Evolutionary conservation across 2,329 filamentous ascomycete species (phyloP), one percentile per base, ranked within the genome.

Genomic region (Hypoxylon sp.): DNA sequence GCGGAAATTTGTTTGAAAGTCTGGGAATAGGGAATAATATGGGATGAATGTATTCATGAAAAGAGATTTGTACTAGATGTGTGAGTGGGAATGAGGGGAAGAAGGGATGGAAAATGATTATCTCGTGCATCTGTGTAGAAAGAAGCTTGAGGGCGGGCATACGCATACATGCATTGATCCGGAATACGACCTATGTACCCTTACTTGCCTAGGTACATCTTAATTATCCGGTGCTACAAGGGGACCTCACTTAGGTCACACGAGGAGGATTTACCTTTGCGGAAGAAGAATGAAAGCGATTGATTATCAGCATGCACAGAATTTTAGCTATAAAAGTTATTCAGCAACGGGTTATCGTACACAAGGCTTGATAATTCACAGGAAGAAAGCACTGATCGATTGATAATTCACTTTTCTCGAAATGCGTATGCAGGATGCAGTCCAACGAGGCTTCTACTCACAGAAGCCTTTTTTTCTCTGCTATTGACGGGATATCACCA

Each of bases 401-500:
- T 2, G 14, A n/a, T 38, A 38, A 17, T 14, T 21, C 38, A n/a
- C 17, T 10, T 9, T 41, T 41, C 38, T 43, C 38, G 17, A 19
- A 4, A n/a, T 43, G 30, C 1, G 32, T 45, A 32, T 23, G 25
- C 55, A 51, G 9, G 36, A 53, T 48, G 53, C 43, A 55, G 32
- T 43, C 43, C 17, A 28, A 63, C 46, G 19, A 23, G 30, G 50
- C 48, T 21, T 11, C 43, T n/a, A 50, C 49, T 41, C 14, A 14
- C 7, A 30, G 28, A 53, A 36, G 45, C 46, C 41, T 32, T 11
- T 34, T 60, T 51, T 45, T 60, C 49, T 59, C 56, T 60, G 25
- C 11, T 64, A 64, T 67, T 60, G 65, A 67, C 56, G 34, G 46
- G 53, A 59, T 55, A 56, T 66, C 53, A 60, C 50, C 34, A 19